phyloP scores from a whole-genome alignment of 441 rosid genomes.

The Gossypium aridum region DNA sequence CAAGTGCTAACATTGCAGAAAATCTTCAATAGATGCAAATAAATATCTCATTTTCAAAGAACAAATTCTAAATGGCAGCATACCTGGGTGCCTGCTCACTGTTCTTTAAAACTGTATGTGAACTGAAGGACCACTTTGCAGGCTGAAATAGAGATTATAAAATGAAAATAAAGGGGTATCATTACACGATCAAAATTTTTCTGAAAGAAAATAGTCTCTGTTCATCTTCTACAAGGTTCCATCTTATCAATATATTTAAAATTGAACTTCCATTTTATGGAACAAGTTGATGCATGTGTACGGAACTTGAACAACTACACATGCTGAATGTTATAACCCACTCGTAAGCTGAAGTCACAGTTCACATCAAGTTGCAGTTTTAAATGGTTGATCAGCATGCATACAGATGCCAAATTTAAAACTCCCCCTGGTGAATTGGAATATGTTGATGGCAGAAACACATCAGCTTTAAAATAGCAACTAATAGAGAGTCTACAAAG shows the following conservation, averaged over 20 bases:
- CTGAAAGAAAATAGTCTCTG: background rate
- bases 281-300: background rate
- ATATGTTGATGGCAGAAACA: background rate
- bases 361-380: background rate
- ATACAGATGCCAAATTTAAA: background rate
- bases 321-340: background rate
- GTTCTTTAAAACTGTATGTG: slow-evolving; percentile 69
- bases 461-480: background rate
- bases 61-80: background rate
- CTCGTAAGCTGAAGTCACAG: background rate
- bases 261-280: background rate
- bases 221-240: background rate
- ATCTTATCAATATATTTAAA: background rate
- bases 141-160: slow-evolving; percentile 45
- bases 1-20: background rate
- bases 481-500: background rate
- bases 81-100: slow-evolving; percentile 90
- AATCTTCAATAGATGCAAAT: background rate
- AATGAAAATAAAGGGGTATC: slow-evolving; percentile 18
- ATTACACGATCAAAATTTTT: background rate
- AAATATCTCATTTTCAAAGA: background rate
- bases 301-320: background rate
- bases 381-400: background rate
- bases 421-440: background rate
- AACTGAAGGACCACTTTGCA: slow-evolving; percentile 81